Conservation (phyloP, 2,329 filamentous ascomycete genomes). For the Bipolaris victoriae region DNA sequence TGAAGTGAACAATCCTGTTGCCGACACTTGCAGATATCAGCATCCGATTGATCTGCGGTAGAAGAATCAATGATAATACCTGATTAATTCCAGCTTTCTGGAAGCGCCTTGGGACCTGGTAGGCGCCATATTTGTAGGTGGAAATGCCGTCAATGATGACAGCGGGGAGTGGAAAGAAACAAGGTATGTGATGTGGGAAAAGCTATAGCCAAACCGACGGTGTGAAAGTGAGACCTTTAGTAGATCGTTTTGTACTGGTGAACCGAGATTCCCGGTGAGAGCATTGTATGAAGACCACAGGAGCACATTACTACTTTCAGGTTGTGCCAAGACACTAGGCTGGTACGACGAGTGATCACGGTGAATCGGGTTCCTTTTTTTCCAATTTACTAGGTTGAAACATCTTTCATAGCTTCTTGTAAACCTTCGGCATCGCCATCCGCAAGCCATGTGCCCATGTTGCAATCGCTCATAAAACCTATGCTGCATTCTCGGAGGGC, state of each 20-base stretch:
- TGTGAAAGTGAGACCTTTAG: background rate
- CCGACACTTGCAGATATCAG: conserved; percentile 7
- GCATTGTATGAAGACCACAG: background rate
- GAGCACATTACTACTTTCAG: too few species aligned
- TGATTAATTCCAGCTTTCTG: conserved; percentile 2
- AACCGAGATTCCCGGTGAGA: background rate
- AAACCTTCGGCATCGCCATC: too few species aligned
- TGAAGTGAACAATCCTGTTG: conserved; percentile 15
- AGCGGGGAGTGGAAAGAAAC: background rate
- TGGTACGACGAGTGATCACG: too few species aligned
- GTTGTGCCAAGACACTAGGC: too few species aligned
- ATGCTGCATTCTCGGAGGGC: background rate
- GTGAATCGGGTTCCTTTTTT: too few species aligned
- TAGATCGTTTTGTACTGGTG: background rate
- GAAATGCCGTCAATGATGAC: background rate
- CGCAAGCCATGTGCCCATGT: background rate
- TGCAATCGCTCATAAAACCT: background rate
- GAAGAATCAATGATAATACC: background rate
- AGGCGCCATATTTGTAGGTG: background rate
- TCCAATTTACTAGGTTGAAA: too few species aligned
- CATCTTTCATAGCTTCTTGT: too few species aligned
- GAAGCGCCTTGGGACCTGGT: conserved; percentile 2
- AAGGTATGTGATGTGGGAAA: background rate
- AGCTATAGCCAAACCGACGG: background rate
- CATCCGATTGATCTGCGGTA: background rate